These are phyloP conservation scores for Neofusicoccum cordaticola DNA, from an alignment of 2,329 filamentous ascomycete genomes.

Conservation along the genomic window DNA sequence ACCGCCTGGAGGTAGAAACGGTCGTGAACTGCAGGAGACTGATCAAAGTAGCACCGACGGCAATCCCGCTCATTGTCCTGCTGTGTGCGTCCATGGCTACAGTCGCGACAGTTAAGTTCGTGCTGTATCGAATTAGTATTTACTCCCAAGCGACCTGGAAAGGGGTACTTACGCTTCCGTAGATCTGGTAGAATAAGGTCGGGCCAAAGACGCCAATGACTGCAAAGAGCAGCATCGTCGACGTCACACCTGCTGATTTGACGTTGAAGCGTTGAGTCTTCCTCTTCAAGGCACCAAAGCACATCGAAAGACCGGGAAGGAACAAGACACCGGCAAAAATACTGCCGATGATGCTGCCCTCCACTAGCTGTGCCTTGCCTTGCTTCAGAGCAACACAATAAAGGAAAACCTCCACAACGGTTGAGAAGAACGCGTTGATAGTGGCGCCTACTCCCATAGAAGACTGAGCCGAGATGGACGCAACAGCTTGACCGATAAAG, in stretches of 20 bases:
- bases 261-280: conserved; percentile 99
- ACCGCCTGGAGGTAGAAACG: conserved; percentile 89
- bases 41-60: conserved; percentile 89
- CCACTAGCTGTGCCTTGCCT: conserved; percentile 88
- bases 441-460: conserved; percentile 97
- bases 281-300: conserved; percentile 93
- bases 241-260: conserved; percentile 91
- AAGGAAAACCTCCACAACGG: conserved; percentile 93
- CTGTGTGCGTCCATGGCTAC: conserved; percentile 52
- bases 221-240: conserved; percentile 95
- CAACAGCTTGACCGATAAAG: conserved; percentile 97
- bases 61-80: conserved; percentile 65
- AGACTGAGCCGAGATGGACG: conserved; percentile 96
- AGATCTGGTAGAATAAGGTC: conserved; percentile 97
- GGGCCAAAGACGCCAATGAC: conserved; percentile 94
- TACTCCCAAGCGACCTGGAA: neutral
- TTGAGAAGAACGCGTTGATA: conserved; percentile 98
- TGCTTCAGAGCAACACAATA: conserved; percentile 93
- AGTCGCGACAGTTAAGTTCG: conserved; percentile 78
- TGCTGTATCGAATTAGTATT: conserved; percentile 56
- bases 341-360: conserved; percentile 95
- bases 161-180: conserved; percentile 68
- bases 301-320: conserved; percentile 94
- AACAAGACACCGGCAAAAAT: conserved; percentile 97
- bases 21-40: conserved; percentile 78